Conservation (phyloP, 805 yeast genomes). For the Saturnispora mendoncae region DNA sequence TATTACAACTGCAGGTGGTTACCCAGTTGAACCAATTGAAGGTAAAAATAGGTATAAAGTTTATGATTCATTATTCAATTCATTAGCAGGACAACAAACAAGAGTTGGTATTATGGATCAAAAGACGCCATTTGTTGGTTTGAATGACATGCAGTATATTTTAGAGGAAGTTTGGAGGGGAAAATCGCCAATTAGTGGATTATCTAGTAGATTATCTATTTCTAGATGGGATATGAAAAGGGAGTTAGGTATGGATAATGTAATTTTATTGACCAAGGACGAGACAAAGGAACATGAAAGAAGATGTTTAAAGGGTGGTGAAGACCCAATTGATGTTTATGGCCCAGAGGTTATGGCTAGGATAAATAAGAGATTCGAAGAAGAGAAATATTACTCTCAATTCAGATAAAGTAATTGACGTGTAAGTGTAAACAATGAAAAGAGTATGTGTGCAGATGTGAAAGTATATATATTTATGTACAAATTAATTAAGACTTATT, state of each 20-base stretch:
- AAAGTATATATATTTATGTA: neutral
- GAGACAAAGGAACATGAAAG: slow-evolving; percentile 79
- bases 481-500: too few relatives aligned
- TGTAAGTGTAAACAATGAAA: too few relatives aligned
- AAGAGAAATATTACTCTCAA: slow-evolving; percentile 64
- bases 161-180: slow-evolving; percentile 92
- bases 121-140: slow-evolving; percentile 57
- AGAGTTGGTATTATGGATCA: slow-evolving; percentile 67
- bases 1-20: slow-evolving; percentile 71
- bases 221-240: slow-evolving; percentile 74
- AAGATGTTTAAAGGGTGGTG: slow-evolving; percentile 62
- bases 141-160: slow-evolving; percentile 69
- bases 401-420: slow-evolving; percentile 31
- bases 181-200: slow-evolving; percentile 79
- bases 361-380: slow-evolving; percentile 57
- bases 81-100: slow-evolving; percentile 79
- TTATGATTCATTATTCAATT: slow-evolving; percentile 75
- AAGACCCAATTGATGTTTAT: slow-evolving; percentile 55
- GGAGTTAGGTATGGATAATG: slow-evolving; percentile 63
- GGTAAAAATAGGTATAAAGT: slow-evolving; percentile 81
- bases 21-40: slow-evolving; percentile 84
- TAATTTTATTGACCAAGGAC: slow-evolving; percentile 80
- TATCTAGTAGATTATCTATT: slow-evolving; percentile 67
- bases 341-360: slow-evolving; percentile 44
- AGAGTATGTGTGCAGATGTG: too few relatives aligned